Evolutionary conservation across 805 yeast species (phyloP).

Genomic region (Candida berthetii): DNA sequence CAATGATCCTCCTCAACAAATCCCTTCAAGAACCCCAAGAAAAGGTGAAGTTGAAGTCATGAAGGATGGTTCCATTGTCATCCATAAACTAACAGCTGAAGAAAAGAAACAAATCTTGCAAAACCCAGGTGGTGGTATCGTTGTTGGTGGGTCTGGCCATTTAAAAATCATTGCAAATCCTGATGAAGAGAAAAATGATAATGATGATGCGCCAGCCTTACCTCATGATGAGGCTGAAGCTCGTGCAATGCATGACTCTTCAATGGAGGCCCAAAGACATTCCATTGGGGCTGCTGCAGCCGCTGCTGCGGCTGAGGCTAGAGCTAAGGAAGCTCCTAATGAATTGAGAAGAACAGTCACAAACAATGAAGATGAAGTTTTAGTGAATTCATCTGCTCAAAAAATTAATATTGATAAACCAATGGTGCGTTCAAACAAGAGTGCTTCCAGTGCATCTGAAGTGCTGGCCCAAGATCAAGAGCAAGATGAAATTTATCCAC

Average conservation of each 20-base stretch:
- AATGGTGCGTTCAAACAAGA: constrained; percentile 27
- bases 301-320: constrained; percentile 29
- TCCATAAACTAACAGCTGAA: constrained; percentile 49
- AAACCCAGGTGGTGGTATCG: constrained; percentile 57
- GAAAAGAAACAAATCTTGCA: constrained; percentile 39
- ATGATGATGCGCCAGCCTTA: constrained; percentile 9
- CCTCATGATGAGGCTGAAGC: constrained; percentile 17
- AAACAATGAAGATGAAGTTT: constrained; percentile 32
- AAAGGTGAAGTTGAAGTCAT: constrained; percentile 72
- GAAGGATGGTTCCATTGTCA: constrained; percentile 45
- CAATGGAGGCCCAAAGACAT: constrained; percentile 18
- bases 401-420: constrained; percentile 37
- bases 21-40: constrained; percentile 80
- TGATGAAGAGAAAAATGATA: constrained; percentile 1
- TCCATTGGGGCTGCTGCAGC: constrained; percentile 27
- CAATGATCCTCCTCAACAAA: constrained; percentile 90
- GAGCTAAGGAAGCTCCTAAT: constrained; percentile 26
- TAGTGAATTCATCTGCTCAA: constrained; percentile 24
- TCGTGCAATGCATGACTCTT: constrained; percentile 10
- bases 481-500: constrained; percentile 22
- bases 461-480: constrained; percentile 13
- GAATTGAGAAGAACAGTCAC: constrained; percentile 22
- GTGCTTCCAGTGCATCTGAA: constrained; percentile 18
- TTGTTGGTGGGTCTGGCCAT: constrained; percentile 75
- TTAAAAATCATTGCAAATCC: constrained; percentile 32